phyloP scores from a whole-genome alignment of 768 basidiomycete species.

The Termitomyces eurrhizus region DNA sequence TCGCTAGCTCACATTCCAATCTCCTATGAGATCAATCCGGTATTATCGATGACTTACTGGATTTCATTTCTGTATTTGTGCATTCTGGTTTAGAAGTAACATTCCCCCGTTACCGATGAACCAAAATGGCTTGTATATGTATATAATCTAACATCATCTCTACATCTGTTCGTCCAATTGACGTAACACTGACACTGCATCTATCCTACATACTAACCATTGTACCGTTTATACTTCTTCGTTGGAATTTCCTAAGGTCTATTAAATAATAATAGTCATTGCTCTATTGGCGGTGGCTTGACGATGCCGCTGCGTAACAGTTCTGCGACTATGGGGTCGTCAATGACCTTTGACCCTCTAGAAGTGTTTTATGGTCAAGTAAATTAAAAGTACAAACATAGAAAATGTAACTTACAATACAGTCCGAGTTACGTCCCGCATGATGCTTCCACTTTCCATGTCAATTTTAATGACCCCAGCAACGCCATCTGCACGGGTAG shows the following conservation, averaged over 20 bases:
- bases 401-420: conserved; percentile 49
- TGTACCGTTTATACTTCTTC: background rate
- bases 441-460: conserved; percentile 64
- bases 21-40: background rate
- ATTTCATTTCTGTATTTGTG: background rate
- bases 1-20: background rate
- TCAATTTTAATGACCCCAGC: conserved; percentile 77
- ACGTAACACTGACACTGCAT: background rate
- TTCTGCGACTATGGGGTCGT: conserved; percentile 42
- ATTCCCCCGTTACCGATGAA: background rate
- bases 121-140: background rate
- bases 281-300: conserved; percentile 41
- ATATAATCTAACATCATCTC: background rate
- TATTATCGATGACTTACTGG: background rate
- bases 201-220: background rate
- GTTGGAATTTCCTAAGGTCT: background rate
- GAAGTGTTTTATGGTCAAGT: conserved; percentile 6
- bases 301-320: conserved; percentile 61
- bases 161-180: background rate
- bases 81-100: background rate
- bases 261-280: conserved; percentile 10
- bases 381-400: background rate
- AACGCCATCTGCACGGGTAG: conserved; percentile 76
- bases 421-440: conserved; percentile 57
- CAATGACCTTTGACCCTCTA: conserved; percentile 42